Evolutionary conservation across 2,329 filamentous ascomycete genomes (phyloP), one percentile per base, ranked within the genome.

Genomic region (Trichoderma sp.): DNA sequence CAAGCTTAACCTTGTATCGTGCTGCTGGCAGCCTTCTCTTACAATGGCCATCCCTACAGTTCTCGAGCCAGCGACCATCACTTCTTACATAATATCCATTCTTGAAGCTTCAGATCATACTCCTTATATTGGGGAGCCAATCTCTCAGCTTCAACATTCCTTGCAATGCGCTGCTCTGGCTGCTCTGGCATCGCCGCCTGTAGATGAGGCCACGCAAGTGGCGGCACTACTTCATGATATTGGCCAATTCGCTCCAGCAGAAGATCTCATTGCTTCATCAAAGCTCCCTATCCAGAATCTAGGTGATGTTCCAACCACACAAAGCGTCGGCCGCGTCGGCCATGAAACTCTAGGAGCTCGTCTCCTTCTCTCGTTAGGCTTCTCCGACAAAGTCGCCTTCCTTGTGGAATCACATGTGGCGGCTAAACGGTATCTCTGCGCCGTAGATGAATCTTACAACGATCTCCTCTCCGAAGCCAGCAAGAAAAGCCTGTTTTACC

Each of bases 341-440:
- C 59, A 63, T 14, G 59, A 63, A 51, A 63, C 46, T 34, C 21
- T 63, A 14, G 59, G 59, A 28, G 43, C 59, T 14, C 59, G 46
- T 16, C 21, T 63, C 5, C 46, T 63, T 18, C 43, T 63, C 21
- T 26, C 59, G 6, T 30, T 63, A 13, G 59, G 59, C 14, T 63
- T 63, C 21, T 63, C 59, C 5, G 46, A 54, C 13, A 63, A 63
- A 28, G 59, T 63, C 5, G 21, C 30, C 18, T 46, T 46, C 6
- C 59, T 63, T 3, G 59, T 63, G 28, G 59, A 63, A 54, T 63
- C 59, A 8, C 59, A 63, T n/a, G 59, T 63, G 49, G 59, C 43
- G 28, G 59, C 59, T 13, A 63, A 63, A 21, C 43, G 59, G 14
- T 63, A 63, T 18, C 16, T 63, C 21, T 63, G 59, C 11, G 59